These are phyloP conservation scores for Daldinia eschscholtzii DNA, from an alignment of 2,329 filamentous ascomycete genomes.

Conservation along the genomic window DNA sequence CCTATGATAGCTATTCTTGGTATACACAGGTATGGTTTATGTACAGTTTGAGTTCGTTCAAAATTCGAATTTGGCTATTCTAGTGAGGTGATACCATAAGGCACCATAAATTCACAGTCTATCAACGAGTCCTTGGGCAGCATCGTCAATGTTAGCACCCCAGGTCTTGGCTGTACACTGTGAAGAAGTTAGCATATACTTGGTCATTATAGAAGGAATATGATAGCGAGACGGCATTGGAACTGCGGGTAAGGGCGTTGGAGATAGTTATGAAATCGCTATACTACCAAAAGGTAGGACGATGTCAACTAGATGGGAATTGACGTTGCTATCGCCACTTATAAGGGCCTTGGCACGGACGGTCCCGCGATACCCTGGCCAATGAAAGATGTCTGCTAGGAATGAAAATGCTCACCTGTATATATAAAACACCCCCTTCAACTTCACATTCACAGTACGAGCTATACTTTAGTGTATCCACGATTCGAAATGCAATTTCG, in stretches of 20 bases:
- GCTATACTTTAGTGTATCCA: conserved; percentile 58
- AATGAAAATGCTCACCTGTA: conserved; percentile 58
- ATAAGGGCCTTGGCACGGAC: no score
- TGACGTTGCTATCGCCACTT: no score
- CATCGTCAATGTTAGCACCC: conserved; percentile 42
- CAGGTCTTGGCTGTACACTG: conserved; percentile 46
- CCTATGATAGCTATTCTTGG: background rate
- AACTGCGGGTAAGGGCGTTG: no score
- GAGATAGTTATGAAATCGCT: no score
- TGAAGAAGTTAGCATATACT: conserved; percentile 10
- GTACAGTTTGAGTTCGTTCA: background rate
- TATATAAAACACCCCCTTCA: conserved; percentile 63
- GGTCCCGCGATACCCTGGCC: background rate
- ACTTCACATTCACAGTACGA: conserved; percentile 62
- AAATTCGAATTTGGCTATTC: background rate
- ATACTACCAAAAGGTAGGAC: no score
- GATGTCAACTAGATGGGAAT: no score
- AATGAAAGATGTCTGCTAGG: background rate
- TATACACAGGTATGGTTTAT: background rate
- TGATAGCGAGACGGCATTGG: no score
- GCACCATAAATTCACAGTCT: conserved; percentile 41
- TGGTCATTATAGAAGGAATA: no score
- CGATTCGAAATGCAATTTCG: conserved; percentile 61
- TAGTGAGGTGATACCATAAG: background rate
- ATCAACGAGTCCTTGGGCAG: conserved; percentile 46